Percentiles rank a stretch among this genome's conserved stretches.
Evolutionary conservation across 371 early-diverging fungal species (phyloP).

Genomic region (Sanchytrium tribonematis): DNA sequence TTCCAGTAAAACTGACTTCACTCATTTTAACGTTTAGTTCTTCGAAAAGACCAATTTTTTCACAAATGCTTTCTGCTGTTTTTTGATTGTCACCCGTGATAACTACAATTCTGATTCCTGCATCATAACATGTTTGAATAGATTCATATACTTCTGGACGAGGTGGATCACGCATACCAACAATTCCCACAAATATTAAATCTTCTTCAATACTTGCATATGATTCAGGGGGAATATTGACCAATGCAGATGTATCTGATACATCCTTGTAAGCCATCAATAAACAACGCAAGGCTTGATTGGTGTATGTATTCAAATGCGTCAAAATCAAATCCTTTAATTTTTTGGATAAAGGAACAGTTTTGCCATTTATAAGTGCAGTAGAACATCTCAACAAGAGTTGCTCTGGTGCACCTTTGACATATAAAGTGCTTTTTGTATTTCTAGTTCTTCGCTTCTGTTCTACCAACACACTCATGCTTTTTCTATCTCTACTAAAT

Average conservation of each 20-base stretch:
- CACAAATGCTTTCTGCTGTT: conserved; percentile 79
- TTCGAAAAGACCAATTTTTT: conserved; percentile 62
- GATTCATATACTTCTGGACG: conserved; percentile 63
- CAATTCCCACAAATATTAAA: conserved; percentile 59
- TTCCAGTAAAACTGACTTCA: conserved; percentile 42
- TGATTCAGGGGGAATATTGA: background rate
- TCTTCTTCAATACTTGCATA: background rate
- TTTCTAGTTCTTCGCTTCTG: conserved; percentile 1
- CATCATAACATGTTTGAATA: conserved; percentile 50
- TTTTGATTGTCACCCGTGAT: conserved; percentile 83
- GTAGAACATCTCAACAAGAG: conserved; percentile 56
- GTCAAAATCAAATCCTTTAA: conserved; percentile 30
- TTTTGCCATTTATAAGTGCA: conserved; percentile 8
- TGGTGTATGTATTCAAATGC: conserved; percentile 42
- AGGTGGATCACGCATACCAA: conserved; percentile 89
- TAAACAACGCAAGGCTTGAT: background rate
- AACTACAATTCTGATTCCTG: conserved; percentile 89
- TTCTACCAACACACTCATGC: conserved; percentile 62
- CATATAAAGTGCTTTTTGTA: conserved; percentile 17
- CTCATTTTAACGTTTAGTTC: conserved; percentile 26
- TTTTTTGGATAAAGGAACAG: conserved; percentile 34
- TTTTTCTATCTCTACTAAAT: conserved; percentile 82
- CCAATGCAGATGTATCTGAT: background rate
- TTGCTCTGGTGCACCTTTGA: conserved; percentile 83
- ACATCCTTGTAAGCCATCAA: background rate